Evolutionary conservation across 179 eudicot genomes (phyloP), one percentile per base, ranked within the genome.

Genomic region (Spinacia oleracea): DNA sequence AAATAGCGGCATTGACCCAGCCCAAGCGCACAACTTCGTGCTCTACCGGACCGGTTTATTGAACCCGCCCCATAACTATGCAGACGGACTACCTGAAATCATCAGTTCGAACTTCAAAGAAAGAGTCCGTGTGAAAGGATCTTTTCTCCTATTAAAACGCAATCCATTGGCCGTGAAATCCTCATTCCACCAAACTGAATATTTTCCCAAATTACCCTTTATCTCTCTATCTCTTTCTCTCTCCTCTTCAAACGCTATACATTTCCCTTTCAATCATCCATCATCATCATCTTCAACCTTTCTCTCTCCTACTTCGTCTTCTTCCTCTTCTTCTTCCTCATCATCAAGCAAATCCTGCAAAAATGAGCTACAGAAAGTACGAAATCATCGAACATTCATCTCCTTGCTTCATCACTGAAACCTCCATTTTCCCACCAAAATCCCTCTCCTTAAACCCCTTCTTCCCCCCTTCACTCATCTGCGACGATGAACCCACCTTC

Each of bases 381-480:
- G 83, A 77, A 5, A 79, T 79, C 35, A 79, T 79, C 74, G 32
- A 65, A 25, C 51, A 65, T 15, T 38, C 64, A 15, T 48, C 75
- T 8, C 75, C 75, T 29, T 63, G 23, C 55, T 27, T 10, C 77
- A 68, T 65, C 46, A 35, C 71, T 38, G 48, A 66, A 38, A 66
- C 88, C 85, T 62, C 84, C 83, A 75, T 83, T 77, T 76, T 79
- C 73, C 40, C 86, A 8, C 81, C 87, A 16, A 76, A 72, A 79
- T 35, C 87, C 79, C 79, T 38, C 69, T 67, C 64, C 60, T 25
- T 60, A 43, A 46, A 43, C 85, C 79, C 87, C 76, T 73, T 84
- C 32, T 75, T 82, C 66, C 21, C 85, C 11, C 82, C 87, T 16
- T 35, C 74, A 0, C 5, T 74, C 56, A 5, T 8, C 27, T 58